A percentile compares a stretch with the other conserved stretches of the same genome.
Conservation (phyloP, 768 basidiomycete genomes). For the Fibroporia radiculosa region DNA sequence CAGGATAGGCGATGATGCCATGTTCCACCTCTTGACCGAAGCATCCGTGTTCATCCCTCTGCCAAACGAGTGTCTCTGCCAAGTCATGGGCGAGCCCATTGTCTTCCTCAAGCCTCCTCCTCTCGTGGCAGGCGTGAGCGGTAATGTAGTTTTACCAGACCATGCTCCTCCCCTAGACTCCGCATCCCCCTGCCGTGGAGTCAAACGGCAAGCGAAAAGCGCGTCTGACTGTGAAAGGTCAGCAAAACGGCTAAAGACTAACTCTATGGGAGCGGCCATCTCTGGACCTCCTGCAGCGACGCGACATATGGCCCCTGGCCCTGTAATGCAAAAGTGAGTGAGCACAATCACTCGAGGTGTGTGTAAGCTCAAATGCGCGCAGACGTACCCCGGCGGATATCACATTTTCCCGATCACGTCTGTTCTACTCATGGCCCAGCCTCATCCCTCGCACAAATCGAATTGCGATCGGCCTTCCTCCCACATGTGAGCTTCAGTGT, state of each 20-base stretch:
- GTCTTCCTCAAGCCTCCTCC: constrained; percentile 29
- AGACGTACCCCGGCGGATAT: constrained; percentile 46
- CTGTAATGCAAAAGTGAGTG: background rate
- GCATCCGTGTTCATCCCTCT: constrained; percentile 70
- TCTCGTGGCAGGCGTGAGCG: background rate
- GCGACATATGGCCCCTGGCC: background rate
- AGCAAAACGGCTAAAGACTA: constrained; percentile 20
- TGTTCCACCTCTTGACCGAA: constrained; percentile 71
- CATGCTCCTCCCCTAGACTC: too few relatives aligned
- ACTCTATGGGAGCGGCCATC: background rate
- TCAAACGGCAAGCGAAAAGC: constrained; percentile 4
- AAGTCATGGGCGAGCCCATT: constrained; percentile 71
- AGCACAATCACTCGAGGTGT: background rate
- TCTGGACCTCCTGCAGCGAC: background rate
- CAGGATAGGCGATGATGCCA: constrained; percentile 71
- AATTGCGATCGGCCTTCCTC: constrained; percentile 59
- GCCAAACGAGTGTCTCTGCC: constrained; percentile 79
- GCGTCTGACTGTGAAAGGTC: constrained; percentile 11
- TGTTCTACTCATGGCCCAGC: constrained; percentile 64
- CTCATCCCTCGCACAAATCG: constrained; percentile 39
- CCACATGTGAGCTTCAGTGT: constrained; percentile 42
- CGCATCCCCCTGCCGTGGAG: background rate
- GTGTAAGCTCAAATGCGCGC: background rate
- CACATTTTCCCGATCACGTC: constrained; percentile 40
- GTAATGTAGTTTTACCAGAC: too few relatives aligned